Base-by-base conservation (phyloP, 495 filamentous ascomycete genomes). In the Hypoxylon rickii region DNA sequence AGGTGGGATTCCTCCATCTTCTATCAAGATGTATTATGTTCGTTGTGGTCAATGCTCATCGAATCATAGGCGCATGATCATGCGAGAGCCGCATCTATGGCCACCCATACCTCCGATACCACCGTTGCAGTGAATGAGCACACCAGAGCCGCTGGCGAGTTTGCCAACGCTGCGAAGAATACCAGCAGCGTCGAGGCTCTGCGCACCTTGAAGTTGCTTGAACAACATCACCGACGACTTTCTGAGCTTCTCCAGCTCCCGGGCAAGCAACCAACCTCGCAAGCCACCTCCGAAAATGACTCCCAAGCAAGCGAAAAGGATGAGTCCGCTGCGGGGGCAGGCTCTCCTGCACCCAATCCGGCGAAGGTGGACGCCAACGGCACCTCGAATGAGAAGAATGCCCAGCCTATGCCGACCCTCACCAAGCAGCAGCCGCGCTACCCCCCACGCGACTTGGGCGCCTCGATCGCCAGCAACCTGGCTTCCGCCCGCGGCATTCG, bases 401-500 rank as follows among this genome's bases (percentile, higher is more conserved):
- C 56, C 16, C 77, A 71, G 41, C 74, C 78, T 36, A 74, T 75
- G 33, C 79, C 78, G 51, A 76, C 66, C 21, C 66, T 77, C 6
- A 61, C 76, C 67, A 67, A 75, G 68, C 66, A 75, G 68, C 66
- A 77, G 58, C 65, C 86, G 72, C 60, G 74, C 43, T 76, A 74
- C 77, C 61, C 81, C 66, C 44, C 79, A 63, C 83, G 86, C 37
- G 90, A 90, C 45, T 71, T 86, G 24, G 81, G 85, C 3, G 92
- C 92, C 0, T 95, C 92, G 2, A 95, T 96, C 48, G 93, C 90
- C 29, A 96, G 85, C 66, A 95, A 96, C 60, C 75, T 97, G 6
- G 92, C 92, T 0, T 91, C 89, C 2, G 92, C 91, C 4, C 79
- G 92, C 53, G 92, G 92, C 15, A 96, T 96, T 55, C 88, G 88